Evolutionary conservation across 2,329 filamentous ascomycete species (phyloP).

Genomic region (Paecilomyces fulvus): DNA sequence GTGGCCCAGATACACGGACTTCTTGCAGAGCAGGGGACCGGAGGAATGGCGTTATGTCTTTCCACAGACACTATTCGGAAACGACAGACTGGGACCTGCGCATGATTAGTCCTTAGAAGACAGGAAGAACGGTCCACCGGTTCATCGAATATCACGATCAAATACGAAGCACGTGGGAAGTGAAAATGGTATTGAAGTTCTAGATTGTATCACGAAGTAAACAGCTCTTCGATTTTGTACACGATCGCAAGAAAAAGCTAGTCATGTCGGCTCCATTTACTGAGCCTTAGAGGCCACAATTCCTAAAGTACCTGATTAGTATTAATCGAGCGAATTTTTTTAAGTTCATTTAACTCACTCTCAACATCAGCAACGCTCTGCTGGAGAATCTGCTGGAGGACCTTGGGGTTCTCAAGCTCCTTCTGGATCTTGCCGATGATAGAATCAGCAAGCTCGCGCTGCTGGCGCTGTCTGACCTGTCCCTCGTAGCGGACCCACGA

Average conservation of each 20-base stretch:
- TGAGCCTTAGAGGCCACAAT: conserved; percentile 33
- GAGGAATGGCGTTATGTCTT: neutral
- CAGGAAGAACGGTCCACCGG: neutral
- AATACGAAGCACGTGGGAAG: conserved; percentile 7
- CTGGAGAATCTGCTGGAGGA: conserved; percentile 93
- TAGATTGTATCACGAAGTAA: conserved; percentile 16
- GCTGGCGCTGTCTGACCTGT: conserved; percentile 98
- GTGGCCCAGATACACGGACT: neutral
- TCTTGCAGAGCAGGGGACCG: neutral
- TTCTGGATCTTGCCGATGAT: conserved; percentile 98
- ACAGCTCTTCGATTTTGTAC: conserved; percentile 33
- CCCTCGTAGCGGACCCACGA: conserved; percentile 98
- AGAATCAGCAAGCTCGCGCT: conserved; percentile 85
- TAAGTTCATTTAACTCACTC: conserved; percentile 51
- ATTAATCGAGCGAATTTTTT: neutral
- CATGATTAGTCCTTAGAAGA: neutral
- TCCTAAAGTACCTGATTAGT: conserved; percentile 18
- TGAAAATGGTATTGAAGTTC: conserved; percentile 26
- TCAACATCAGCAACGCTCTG: conserved; percentile 95
- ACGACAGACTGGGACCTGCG: neutral
- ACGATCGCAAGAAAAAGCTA: conserved; percentile 25
- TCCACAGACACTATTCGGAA: neutral
- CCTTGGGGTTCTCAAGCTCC: conserved; percentile 97
- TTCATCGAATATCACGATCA: conserved; percentile 1
- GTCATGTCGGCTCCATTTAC: conserved; percentile 24